Evolutionary conservation across 805 yeast species (phyloP), one percentile per base, ranked within the genome.

Genomic region (Ogataea naganishii): DNA sequence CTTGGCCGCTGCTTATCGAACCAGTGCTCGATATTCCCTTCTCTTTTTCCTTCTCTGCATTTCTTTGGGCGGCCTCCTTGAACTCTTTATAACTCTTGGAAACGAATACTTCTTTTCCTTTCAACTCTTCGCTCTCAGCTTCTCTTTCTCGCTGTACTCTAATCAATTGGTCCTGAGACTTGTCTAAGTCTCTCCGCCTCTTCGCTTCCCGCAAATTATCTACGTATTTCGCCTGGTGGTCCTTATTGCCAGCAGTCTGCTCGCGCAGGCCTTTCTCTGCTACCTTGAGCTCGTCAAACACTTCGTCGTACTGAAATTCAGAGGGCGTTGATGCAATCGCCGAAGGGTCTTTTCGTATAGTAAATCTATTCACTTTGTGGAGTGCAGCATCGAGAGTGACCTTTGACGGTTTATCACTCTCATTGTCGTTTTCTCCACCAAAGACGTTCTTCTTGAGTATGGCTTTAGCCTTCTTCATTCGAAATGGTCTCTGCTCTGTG

Each of bases 81-180:
- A 57, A 57, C 23, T 47, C 47, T 39, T 60, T 58, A 41, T 73
- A 75, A 0, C 66, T 64, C 2, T 56, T 46, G 1, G 76, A 65
- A 7, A 71, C 66, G 49, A 72, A 74, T 16, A 49, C 60, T 27
- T 66, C 69, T 27, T 57, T 62, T 13, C 49, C 64, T 4, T 44
- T 51, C 27, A 40, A 53, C 18, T 48, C 49, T 22, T 57, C 62
- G 4, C 62, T 63, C 34, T 66, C 72, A 14, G 46, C 32, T 19
- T 57, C 56, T 7, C 66, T 38, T 33, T 63, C 67, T 23, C 54
- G 44, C 23, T 55, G 61, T 7, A 51, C 37, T 27, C 53, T 56
- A 14, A 58, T 39, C 16, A 66, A 66, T 29, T 52, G 46, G 3
- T 66, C 55, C 5, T 54, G 40, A n/a, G 58, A 32, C 20, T 55